These are phyloP conservation scores for Camelina laxa DNA, from an alignment of 345 rosid species.

Conservation along the genomic window DNA sequence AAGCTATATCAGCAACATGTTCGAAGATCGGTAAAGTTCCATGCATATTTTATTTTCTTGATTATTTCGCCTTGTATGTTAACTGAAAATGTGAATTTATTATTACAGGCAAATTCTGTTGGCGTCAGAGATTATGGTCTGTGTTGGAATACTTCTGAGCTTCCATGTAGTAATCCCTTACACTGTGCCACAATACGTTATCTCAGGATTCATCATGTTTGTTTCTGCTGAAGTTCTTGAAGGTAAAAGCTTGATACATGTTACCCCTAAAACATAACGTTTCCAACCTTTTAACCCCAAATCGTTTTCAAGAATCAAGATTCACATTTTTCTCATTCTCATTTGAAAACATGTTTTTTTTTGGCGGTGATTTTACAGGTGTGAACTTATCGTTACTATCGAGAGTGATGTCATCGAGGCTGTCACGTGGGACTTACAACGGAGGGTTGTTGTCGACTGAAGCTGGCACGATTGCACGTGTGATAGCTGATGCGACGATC, in stretches of 20 bases:
- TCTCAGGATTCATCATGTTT: slow-evolving; percentile 88
- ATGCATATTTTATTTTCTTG: neutral
- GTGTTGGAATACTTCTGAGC: slow-evolving; percentile 77
- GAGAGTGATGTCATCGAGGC: slow-evolving; percentile 94
- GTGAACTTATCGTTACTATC: slow-evolving; percentile 91
- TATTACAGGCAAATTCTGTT: slow-evolving; percentile 81
- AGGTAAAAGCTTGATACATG: slow-evolving; percentile 53
- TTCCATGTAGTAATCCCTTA: slow-evolving; percentile 71
- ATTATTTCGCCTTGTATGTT: neutral
- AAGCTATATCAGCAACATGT: slow-evolving; percentile 92
- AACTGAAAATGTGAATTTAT: slow-evolving; percentile 22
- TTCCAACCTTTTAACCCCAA: neutral
- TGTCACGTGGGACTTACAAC: slow-evolving; percentile 88
- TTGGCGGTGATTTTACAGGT: slow-evolving; percentile 47
- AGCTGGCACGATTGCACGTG: slow-evolving; percentile 93
- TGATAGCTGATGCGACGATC: slow-evolving; percentile 85
- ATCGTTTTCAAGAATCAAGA: neutral
- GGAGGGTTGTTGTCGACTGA: slow-evolving; percentile 92
- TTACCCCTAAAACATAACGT: neutral
- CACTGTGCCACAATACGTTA: slow-evolving; percentile 78
- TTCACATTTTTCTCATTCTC: neutral
- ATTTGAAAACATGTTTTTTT: neutral
- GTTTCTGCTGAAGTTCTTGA: slow-evolving; percentile 96
- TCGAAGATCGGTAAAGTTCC: slow-evolving; percentile 77
- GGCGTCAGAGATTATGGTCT: slow-evolving; percentile 89